phyloP scores from a whole-genome alignment of 768 basidiomycete genomes.

The Russula ochroleuca region DNA sequence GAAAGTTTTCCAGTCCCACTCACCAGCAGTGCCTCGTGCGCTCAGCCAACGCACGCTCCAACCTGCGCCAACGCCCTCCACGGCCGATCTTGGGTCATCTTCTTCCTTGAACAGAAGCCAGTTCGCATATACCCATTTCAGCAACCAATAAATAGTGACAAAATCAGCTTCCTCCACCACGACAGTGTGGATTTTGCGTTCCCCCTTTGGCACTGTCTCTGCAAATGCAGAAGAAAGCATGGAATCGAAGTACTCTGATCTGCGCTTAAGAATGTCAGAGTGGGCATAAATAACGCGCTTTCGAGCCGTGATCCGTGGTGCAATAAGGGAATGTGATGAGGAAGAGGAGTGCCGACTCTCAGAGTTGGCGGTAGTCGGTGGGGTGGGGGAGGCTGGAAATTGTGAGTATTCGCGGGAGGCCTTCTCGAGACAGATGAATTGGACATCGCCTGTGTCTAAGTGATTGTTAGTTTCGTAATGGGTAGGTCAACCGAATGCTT shows the following conservation, averaged over 20 bases:
- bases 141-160: slow-evolving; percentile 71
- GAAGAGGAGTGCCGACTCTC: slow-evolving; percentile 39
- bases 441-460: slow-evolving; percentile 69
- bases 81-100: slow-evolving; percentile 63
- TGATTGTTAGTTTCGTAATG: background rate
- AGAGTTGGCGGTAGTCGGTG: slow-evolving; percentile 34
- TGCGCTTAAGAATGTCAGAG: slow-evolving; percentile 64
- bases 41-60: slow-evolving; percentile 59
- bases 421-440: slow-evolving; percentile 67
- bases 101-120: slow-evolving; percentile 66
- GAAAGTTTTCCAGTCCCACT: slow-evolving; percentile 72
- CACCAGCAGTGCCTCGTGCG: slow-evolving; percentile 40
- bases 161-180: slow-evolving; percentile 78
- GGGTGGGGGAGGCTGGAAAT: slow-evolving; percentile 30
- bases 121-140: slow-evolving; percentile 73
- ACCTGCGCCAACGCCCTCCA: slow-evolving; percentile 63
- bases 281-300: slow-evolving; percentile 77
- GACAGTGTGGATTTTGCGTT: slow-evolving; percentile 57
- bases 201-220: slow-evolving; percentile 48
- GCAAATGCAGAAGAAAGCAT: slow-evolving; percentile 68
- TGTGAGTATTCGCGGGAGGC: slow-evolving; percentile 34
- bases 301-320: slow-evolving; percentile 49
- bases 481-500: background rate
- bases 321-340: slow-evolving; percentile 42
- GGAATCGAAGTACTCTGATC: slow-evolving; percentile 77